Base-by-base conservation (phyloP, 148 eudicot genomes). In the Silene latifolia region DNA sequence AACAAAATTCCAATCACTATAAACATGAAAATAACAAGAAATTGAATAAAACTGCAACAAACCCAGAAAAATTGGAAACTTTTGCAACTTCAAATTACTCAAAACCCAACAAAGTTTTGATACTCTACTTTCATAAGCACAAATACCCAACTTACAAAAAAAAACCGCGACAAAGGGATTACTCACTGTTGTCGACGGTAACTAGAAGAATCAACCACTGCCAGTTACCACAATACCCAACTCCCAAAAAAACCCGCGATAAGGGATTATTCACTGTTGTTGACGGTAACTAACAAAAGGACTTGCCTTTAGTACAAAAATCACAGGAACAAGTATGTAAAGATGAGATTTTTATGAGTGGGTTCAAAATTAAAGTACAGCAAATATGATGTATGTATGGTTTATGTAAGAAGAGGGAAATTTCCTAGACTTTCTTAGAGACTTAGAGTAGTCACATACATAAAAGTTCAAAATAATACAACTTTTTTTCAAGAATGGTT, bases 361-460 rank as follows among this genome's bases (percentile, higher is more conserved):
- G 70, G 70, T 67, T 67, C 51, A 67, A 67, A 42, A 67, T 1
- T 62, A 29, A 4, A 67, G 9, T 2, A 32, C 35, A 7, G 18
- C 17, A 63, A 29, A 13, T 48, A 62, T 10, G 64, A 42, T 29
- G 44, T 51, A 15, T 12, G 44, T 1, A 39, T 39, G 56, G 56
- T 51, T 13, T 42, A 35, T 20, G 53, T 19, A 18, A 25, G 72
- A 35, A 59, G 46, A 21, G 29, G 64, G 75, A 60, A 72, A 64
- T 58, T 70, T 70, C 73, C 39, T 70, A 35, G 19, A 51, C 44
- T 70, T 70, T 70, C 73, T 51, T 27, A 27, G 29, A 27, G 3
- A 27, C 29, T 24, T 24, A 70, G 73, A 51, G 20, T 24, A 70
- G 73, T 70, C 73, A 70, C 73, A 12, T 7, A 70, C 73, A 11